Base-by-base conservation (phyloP, 495 filamentous ascomycete species). In the Chlorociboria aeruginascens region DNA sequence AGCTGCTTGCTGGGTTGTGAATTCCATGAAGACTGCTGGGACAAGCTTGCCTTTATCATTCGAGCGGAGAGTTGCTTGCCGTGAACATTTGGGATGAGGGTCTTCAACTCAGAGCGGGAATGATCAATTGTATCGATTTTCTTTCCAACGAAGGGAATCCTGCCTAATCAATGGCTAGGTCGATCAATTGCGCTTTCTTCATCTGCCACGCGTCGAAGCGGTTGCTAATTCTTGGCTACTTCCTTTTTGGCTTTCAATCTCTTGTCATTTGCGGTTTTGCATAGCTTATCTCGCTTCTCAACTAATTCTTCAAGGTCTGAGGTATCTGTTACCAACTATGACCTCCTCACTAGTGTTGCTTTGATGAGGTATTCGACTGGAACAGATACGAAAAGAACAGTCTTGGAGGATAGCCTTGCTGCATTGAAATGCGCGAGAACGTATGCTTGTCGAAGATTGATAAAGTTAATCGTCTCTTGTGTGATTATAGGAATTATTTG, bases 71-170 rank as follows among this genome's bases (percentile, higher is more conserved):
- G 73, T 64, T 96, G 90, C 46, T 82, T 67, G 13, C 78, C 69
- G 41, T 92, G 78, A 49, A 87, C 82, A 51, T 83, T 74, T 3
- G 89, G 89, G 49, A 82, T 84, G 42, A 96, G 73, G 46, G 79
- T 81, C 56, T 79, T 76, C 20, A 98, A 81, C 62, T 95, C 85
- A 1, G 74, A 68, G 49, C 92, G 82, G 57, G 79, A 84, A 85
- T 89, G 96, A 58, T 93, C 83, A 68, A 95, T 95, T 0, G 86
- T 87, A 63, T 95, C 89, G 28, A 95, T 86, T 71, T 97, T 97
- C 65, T 90, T 82, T 46, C 92, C 92, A 51, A 95, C 73, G 12
- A 79, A 64, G 7, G 72, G 72, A 36, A 95, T 64, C 40, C 70
- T 66, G 54, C 86, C 93, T 45, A 86, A 68, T 29, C 77, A 76